Base-by-base conservation (phyloP, 2,329 filamentous ascomycete species). In the Ophiostoma montium region DNA sequence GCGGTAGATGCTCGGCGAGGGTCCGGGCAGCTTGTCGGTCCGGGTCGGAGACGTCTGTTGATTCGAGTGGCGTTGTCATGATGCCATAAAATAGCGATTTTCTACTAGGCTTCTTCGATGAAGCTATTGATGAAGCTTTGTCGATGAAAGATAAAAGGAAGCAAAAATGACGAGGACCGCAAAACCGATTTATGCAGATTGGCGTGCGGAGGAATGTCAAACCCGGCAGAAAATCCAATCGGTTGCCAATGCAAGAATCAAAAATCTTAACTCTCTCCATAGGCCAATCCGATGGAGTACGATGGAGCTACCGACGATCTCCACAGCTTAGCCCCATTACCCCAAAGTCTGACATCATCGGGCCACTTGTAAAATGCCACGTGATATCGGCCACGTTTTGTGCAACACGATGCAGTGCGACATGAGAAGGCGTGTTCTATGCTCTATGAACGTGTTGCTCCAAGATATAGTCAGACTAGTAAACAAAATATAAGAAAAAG, bases 1-100 rank as follows among this genome's bases (percentile, higher is more conserved):
- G 32, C 0, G 62, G 62, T 2, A 65, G 57, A 30, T 64, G 63
- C 36, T 62, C 61, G 11, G 59, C 57, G 2, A 65, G 57, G 5
- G 62, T 60, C 13, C 44, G 45, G 1, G 54, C 56, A 1, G 45
- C 50, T 5, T 49, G 49, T 12, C 21, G 21, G n/a, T 57, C 55
- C 11, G 46, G 45, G 41, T 45, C 42, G 48, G 38, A 6, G 32
- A 9, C n/a, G 13, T 21, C 38, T 2, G 50, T 23, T 16, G 47
- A 48, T 18, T 51, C 53, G 1, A 30, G 39, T 42, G 50, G 12
- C 51, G 50, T 23, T 2, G 45, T 36, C 42, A 55, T 55, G 19
- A 31, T 51, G 35, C 51, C 48, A 53, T 48, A 18, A 19, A 41
- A 11, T 31, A n/a, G 27, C n/a, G 46, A 11, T 38, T 21, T 10